A percentile compares a stretch with the other conserved stretches of the same genome.
These are phyloP conservation scores for Batkoa obscura DNA, from an alignment of 371 early-diverging fungal genomes.

Conservation along the genomic window DNA sequence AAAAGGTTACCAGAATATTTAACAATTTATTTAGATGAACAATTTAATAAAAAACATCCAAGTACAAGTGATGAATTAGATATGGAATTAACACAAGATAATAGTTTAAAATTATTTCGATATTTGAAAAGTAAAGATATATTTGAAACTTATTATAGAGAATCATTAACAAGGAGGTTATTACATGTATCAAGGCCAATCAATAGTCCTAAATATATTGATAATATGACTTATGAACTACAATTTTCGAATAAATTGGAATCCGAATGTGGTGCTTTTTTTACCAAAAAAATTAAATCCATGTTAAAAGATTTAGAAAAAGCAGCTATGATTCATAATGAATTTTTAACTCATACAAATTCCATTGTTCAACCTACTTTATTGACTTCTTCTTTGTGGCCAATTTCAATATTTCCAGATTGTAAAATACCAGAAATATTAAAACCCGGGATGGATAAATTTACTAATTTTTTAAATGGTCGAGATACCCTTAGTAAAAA, in stretches of 20 bases:
- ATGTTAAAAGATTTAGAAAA: conserved; percentile 95
- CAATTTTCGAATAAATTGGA: conserved; percentile 71
- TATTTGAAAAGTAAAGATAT: conserved; percentile 82
- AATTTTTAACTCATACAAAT: too few relatives aligned
- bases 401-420: conserved; percentile 46
- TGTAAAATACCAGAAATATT: too few relatives aligned
- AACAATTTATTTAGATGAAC: conserved; percentile 81
- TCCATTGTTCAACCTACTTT: conserved; percentile 47
- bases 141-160: conserved; percentile 85
- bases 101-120: conserved; percentile 66
- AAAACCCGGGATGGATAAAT: too few relatives aligned
- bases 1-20: conserved; percentile 65
- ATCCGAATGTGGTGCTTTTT: conserved; percentile 78
- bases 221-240: conserved; percentile 70
- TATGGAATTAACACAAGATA: conserved; percentile 55
- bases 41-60: conserved; percentile 65
- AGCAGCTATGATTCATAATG: too few relatives aligned
- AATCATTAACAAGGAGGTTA: conserved; percentile 69
- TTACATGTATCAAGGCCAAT: conserved; percentile 21
- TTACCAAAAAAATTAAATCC: conserved; percentile 79
- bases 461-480: too few relatives aligned
- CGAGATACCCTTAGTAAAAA: too few relatives aligned
- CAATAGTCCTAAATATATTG: conserved; percentile 11
- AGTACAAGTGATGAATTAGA: conserved; percentile 73
- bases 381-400: conserved; percentile 86